Conservation (phyloP, 2,329 filamentous ascomycete species). For the Exophiala lecanii-corni region DNA sequence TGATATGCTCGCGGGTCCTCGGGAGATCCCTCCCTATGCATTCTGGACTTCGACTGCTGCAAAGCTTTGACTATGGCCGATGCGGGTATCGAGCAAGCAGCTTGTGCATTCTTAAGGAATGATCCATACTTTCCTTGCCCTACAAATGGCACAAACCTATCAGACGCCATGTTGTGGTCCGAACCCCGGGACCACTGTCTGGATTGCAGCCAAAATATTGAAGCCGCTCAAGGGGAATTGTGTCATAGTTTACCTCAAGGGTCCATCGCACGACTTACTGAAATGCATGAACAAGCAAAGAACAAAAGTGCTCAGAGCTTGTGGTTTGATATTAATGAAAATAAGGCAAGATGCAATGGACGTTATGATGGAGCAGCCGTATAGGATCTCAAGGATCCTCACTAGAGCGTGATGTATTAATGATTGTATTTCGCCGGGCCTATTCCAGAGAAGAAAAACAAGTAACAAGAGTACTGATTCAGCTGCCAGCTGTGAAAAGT, state of each 20-base stretch:
- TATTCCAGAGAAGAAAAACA: too few relatives aligned
- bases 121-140: slow-evolving; percentile 44
- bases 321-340: too few relatives aligned
- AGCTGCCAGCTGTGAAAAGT: too few relatives aligned
- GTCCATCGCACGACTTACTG: slow-evolving; percentile 8
- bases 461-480: too few relatives aligned
- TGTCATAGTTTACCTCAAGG: slow-evolving; percentile 7
- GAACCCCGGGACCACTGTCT: slow-evolving; percentile 10
- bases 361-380: too few relatives aligned
- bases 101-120: slow-evolving; percentile 44
- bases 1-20: slow-evolving; percentile 27
- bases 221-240: not conserved
- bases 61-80: slow-evolving; percentile 36
- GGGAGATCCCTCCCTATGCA: slow-evolving; percentile 35
- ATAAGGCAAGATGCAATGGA: too few relatives aligned
- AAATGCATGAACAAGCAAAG: slow-evolving; percentile 9
- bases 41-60: slow-evolving; percentile 48
- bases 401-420: too few relatives aligned
- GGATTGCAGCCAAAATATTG: slow-evolving; percentile 8
- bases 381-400: too few relatives aligned
- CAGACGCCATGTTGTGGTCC: slow-evolving; percentile 18
- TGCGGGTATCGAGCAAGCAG: slow-evolving; percentile 40
- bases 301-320: too few relatives aligned
- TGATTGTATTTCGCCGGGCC: too few relatives aligned
- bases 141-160: slow-evolving; percentile 1